Evolutionary conservation across 2,329 filamentous ascomycete genomes (phyloP), one percentile per base, ranked within the genome.

Genomic region (Aureobasidium sp.): DNA sequence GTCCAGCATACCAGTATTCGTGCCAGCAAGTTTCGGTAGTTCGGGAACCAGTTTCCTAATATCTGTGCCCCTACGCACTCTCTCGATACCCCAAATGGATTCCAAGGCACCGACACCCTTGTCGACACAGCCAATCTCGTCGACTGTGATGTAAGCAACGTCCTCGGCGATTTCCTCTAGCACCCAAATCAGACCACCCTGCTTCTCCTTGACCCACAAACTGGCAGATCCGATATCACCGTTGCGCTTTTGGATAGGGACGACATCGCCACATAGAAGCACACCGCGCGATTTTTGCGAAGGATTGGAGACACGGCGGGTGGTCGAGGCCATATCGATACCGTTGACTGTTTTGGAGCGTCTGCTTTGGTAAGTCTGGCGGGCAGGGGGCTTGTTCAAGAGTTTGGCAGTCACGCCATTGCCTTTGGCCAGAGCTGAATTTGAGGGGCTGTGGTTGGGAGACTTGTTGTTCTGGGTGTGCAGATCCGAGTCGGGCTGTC

Each of bases 141-240:
- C 89, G 25, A 96, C 81, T 11, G 80, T 82, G 48, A 99, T 76
- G 64, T 85, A 83, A 4, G 90, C 91, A 42, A 94, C 87, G 72
- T 99, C 92, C 75, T 99, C 94, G 61, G 93, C 90, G 63, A 99
- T 97, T 75, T 99, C 94, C 73, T 99, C 94, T 2, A 99, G 77
- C 9, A 99, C 94, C 94, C 94, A 99, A 63, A 99, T 97, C 63
- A 99, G 77, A 10, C 93, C 92, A 58, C 91, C 86, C 53, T 88
- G 85, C 75, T 99, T 99, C 74, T 99, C 94, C 77, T 99, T 99
- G 3, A 99, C 94, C 94, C 94, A 99, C 42, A 99, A 78, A 74
- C 92, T 97, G 41, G 94, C 94, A 62, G 94, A 92, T 2, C 94
- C 94, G 5, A 88, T 93, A 10, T 88, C 84, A 4, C 94, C 94